These are phyloP conservation scores for Phoenix dactylifera DNA, from an alignment of 176 grass and related monocot genomes.

Conservation along the genomic window DNA sequence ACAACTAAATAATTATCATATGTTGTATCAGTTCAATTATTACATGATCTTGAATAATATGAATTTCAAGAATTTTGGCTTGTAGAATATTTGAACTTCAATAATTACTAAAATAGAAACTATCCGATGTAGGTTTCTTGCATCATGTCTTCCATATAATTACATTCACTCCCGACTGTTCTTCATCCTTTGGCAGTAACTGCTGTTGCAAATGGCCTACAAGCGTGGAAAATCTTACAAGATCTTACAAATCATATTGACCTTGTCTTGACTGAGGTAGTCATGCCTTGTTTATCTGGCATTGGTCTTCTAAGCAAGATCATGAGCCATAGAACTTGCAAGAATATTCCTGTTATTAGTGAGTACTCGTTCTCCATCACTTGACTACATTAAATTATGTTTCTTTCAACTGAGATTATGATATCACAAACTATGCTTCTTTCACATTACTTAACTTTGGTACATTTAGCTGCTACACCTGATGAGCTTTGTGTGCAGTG, in stretches of 20 bases:
- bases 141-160: background rate
- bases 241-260: constrained; percentile 65
- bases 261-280: constrained; percentile 89
- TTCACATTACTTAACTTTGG: constrained; percentile 2
- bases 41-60: too few relatives aligned
- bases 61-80: too few relatives aligned
- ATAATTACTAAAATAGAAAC: background rate
- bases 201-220: constrained; percentile 55
- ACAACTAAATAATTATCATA: too few relatives aligned
- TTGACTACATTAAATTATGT: background rate
- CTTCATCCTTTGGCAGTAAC: constrained; percentile 50
- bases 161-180: constrained; percentile 10
- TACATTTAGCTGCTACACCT: constrained; percentile 39
- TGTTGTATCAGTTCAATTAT: too few relatives aligned
- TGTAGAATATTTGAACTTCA: too few relatives aligned
- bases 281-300: constrained; percentile 67
- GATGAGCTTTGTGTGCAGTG: constrained; percentile 62
- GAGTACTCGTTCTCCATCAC: constrained; percentile 29
- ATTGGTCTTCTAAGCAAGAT: constrained; percentile 85
- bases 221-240: constrained; percentile 92
- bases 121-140: background rate
- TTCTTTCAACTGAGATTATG: too few relatives aligned
- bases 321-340: constrained; percentile 67
- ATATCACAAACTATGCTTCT: too few relatives aligned
- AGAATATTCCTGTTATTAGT: constrained; percentile 93